Evolutionary conservation across 2,329 filamentous ascomycete genomes (phyloP), one percentile per base, ranked within the genome.

Genomic region (Elsinoe necatrix): DNA sequence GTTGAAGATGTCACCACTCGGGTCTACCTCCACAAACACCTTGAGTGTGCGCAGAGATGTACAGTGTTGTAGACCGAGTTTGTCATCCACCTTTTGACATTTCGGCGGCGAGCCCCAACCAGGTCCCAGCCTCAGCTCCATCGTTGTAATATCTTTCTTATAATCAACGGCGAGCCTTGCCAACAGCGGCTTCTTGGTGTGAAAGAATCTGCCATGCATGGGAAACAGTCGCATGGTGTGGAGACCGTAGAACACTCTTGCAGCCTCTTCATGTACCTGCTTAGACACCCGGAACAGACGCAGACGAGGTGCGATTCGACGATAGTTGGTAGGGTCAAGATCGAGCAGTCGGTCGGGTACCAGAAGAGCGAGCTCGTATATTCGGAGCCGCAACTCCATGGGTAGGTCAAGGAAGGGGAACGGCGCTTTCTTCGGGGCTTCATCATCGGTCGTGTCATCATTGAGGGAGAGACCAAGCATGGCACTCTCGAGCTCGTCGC

Each of bases 21-120:
- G 86, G 64, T 91, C 87, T 61, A 80, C 80, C 68, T 90, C 82
- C 21, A 89, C 80, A 64, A 87, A 87, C 9, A 91, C 78, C 23
- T 77, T 80, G 48, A 91, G 67, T 12, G 73, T 75, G 27, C 78
- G 75, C 18, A 86, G 78, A 48, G 76, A 80, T 57, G 70, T 69
- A 67, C 83, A 86, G 52, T 87, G 82, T 1, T 67, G 62, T 5
- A 91, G 74, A 0, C 86, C 85, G 0, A 90, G 74, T 1, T 77
- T 76, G 3, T 77, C 72, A 61, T 83, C 84, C 11, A 88, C 82
- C 1, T 82, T 80, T 84, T 87, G 90, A 51, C 83, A 81, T 31
- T 75, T 75, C 0, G 87, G 87, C 12, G 87, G 86, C 57, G 79
- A 79, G 59, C 75, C 82, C 81, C 85, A 91, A 18, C 86, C 86